Percentiles rank a stretch among this genome's conserved stretches.
Conservation (phyloP, 2,329 filamentous ascomycete species). For the Proliferodiscus dingleyae region DNA sequence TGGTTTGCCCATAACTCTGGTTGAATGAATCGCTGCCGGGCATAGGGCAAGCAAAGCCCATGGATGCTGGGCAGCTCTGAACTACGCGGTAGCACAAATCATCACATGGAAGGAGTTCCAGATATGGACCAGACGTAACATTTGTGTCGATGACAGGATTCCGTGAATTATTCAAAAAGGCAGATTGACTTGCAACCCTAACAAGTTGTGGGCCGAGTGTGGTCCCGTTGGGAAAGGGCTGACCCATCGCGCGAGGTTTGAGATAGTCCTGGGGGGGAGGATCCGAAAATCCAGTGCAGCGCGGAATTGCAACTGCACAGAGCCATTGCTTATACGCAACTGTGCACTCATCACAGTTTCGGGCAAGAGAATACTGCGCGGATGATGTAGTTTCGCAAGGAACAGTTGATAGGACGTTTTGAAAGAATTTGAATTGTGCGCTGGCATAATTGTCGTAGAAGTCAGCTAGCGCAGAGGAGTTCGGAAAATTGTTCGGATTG, state of each 20-base stretch:
- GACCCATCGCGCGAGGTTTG: constrained; percentile 66
- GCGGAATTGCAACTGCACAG: constrained; percentile 86
- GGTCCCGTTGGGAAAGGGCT: constrained; percentile 67
- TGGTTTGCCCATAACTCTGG: constrained; percentile 41
- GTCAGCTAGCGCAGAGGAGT: constrained; percentile 54
- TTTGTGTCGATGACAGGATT: constrained; percentile 66
- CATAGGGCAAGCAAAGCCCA: constrained; percentile 72
- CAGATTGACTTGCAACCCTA: constrained; percentile 16
- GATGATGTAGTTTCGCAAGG: constrained; percentile 73
- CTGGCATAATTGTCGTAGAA: constrained; percentile 76
- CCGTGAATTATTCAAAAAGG: constrained; percentile 51
- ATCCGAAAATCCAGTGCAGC: constrained; percentile 76
- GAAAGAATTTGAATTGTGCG: constrained; percentile 69
- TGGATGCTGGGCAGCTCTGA: constrained; percentile 71
- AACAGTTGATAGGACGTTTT: constrained; percentile 75
- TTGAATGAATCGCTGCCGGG: constrained; percentile 38
- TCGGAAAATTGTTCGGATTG: constrained; percentile 60
- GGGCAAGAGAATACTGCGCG: constrained; percentile 75
- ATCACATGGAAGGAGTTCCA: constrained; percentile 83
- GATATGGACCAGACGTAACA: constrained; percentile 83
- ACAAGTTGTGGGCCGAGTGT: constrained; percentile 36
- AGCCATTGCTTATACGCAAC: constrained; percentile 89
- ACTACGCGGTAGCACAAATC: constrained; percentile 85
- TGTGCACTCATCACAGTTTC: constrained; percentile 70
- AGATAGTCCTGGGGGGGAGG: constrained; percentile 37